Base-by-base conservation (phyloP, 768 basidiomycete genomes). In the Naganishia onofrii region DNA sequence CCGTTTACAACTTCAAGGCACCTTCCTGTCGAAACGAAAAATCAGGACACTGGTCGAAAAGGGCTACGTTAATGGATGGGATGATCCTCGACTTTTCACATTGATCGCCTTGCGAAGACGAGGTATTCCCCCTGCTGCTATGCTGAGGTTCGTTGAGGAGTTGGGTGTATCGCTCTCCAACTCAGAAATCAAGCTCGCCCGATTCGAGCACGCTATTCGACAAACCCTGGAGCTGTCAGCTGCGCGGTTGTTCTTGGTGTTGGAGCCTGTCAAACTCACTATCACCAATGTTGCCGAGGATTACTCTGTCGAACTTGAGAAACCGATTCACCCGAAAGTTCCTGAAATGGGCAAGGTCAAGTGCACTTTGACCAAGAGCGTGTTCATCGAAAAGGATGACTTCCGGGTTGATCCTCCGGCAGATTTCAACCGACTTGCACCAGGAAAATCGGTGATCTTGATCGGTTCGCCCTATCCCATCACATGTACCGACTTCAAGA, bases 371-470 rank as follows among this genome's bases (percentile, higher is more conserved):
- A 91, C 93, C 19, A 87, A 88, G n/a, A 88, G 87, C 7, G 84
- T 96, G 70, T 95, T 89, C 82, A 95, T 97, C 76, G 94, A 97
- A 71, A 83, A 84, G 32, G 92, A 94, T 70, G 96, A 99, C 81
- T 99, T 99, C 85, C 86, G 96, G 65, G 82, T 90, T 42, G 87
- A 91, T 74, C 93, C 95, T 77, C 75, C 78, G 12, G 91, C 92
- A 28, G 94, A 98, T 78, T 99, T 96, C 82, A 98, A 94, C 88
- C 89, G 96, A 51, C 88, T 99, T 55, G 92, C 95, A 19, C 96
- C 96, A 8, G 94, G 94, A 55, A 97, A 97, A 84, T 92, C 93
- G 0, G 96, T 98, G 52, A 96, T 96, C 19, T 83, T 99, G 31
- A 95, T 97, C 85, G 90, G 93, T 79, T 93, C 88, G 19, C 93